A percentile compares a stretch with the other conserved stretches of the same genome.
These are phyloP conservation scores for Sophora flavescens DNA, from an alignment of 306 rosid genomes.

Conservation along the genomic window DNA sequence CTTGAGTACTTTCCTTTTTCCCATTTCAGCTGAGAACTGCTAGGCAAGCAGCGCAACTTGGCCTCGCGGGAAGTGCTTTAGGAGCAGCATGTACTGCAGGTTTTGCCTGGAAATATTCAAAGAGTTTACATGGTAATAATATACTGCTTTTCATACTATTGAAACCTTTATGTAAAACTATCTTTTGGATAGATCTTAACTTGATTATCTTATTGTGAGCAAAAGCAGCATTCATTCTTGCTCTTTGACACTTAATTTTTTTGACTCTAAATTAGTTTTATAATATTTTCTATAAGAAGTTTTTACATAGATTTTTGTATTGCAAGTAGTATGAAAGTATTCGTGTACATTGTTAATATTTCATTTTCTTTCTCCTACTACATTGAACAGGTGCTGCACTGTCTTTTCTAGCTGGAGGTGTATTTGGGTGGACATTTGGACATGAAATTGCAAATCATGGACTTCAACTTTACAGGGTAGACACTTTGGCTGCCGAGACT, in stretches of 20 bases:
- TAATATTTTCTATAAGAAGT: constrained; percentile 4
- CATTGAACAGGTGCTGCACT: constrained; percentile 74
- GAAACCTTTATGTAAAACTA: not conserved
- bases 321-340: not conserved
- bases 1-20: constrained; percentile 17
- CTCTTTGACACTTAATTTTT: not conserved
- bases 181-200: constrained; percentile 23
- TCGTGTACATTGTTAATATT: constrained; percentile 29
- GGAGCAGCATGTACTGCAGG: constrained; percentile 86
- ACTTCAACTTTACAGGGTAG: constrained; percentile 85
- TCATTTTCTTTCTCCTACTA: not conserved
- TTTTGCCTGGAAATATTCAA: constrained; percentile 81
- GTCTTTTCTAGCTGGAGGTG: constrained; percentile 79
- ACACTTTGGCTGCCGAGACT: constrained; percentile 72
- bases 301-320: constrained; percentile 19
- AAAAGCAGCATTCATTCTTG: constrained; percentile 10
- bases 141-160: constrained; percentile 24
- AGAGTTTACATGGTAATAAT: constrained; percentile 76
- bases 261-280: constrained; percentile 15
- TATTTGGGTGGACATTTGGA: constrained; percentile 60
- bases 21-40: constrained; percentile 73
- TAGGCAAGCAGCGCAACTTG: constrained; percentile 70
- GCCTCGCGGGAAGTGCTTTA: constrained; percentile 71
- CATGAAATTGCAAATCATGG: constrained; percentile 79
- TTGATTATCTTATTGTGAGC: constrained; percentile 20